Conservation (phyloP, 2,329 filamentous ascomycete species). For the Drechslerella dactyloides region DNA sequence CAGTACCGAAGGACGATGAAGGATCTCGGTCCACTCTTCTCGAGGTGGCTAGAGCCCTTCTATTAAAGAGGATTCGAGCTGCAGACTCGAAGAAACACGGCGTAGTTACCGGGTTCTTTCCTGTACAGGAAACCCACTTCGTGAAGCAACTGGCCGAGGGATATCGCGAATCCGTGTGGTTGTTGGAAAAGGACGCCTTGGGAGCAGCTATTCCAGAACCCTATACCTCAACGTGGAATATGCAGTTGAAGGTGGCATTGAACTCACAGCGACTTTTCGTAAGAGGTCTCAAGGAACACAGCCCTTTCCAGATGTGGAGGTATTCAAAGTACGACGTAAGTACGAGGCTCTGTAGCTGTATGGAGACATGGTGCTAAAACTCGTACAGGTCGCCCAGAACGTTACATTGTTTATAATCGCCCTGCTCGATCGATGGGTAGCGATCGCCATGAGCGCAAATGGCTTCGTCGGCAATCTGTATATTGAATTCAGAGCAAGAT, state of each 20-base stretch:
- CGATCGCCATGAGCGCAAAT: constrained; percentile 57
- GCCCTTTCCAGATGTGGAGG: constrained; percentile 58
- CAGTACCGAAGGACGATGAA: constrained; percentile 43
- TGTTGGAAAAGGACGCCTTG: constrained; percentile 57
- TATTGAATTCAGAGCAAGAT: constrained; percentile 56
- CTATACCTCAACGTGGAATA: constrained; percentile 58
- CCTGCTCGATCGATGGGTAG: constrained; percentile 59
- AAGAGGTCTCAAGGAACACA: constrained; percentile 59
- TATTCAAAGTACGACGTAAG: constrained; percentile 57
- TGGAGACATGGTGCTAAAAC: neutral
- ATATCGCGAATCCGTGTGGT: constrained; percentile 55
- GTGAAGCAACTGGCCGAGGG: constrained; percentile 39
- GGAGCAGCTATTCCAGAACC: constrained; percentile 55
- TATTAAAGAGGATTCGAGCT: constrained; percentile 32
- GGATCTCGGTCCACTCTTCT: constrained; percentile 29
- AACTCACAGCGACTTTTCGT: constrained; percentile 57
- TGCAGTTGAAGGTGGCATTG: constrained; percentile 57
- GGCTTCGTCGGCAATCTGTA: constrained; percentile 56
- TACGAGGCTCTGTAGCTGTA: neutral
- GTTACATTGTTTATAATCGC: constrained; percentile 59
- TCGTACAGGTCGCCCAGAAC: constrained; percentile 56
- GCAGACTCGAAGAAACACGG: constrained; percentile 33
- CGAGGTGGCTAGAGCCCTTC: constrained; percentile 26
- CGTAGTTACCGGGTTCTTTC: constrained; percentile 21
- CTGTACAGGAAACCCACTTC: constrained; percentile 43